Evolutionary conservation across 495 filamentous ascomycete species (phyloP).

Genomic region (Aspergillus conjunctus): DNA sequence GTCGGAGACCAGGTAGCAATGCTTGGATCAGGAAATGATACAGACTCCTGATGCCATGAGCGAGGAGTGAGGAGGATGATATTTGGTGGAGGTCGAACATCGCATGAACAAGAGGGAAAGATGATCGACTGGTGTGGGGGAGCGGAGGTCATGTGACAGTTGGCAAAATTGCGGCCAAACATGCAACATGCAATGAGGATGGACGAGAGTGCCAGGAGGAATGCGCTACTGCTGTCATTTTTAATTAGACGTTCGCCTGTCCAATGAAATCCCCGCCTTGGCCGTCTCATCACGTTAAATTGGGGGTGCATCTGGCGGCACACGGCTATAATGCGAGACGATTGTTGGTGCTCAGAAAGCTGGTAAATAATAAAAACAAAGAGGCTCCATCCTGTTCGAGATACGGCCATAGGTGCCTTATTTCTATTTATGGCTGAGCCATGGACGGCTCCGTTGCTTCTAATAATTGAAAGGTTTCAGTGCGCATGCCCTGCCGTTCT

Average conservation of each 20-base stretch:
- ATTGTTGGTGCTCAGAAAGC: no score
- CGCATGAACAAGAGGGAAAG: constrained; percentile 10
- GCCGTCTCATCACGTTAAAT: not conserved
- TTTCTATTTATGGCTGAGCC: no score
- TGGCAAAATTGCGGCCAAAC: constrained; percentile 27
- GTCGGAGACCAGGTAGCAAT: constrained; percentile 1
- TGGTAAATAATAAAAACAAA: no score
- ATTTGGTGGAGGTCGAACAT: constrained; percentile 7
- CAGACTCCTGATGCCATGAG: constrained; percentile 18
- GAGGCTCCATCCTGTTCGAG: no score
- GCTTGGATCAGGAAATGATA: constrained; percentile 1
- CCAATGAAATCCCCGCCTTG: not conserved
- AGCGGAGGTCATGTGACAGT: constrained; percentile 37
- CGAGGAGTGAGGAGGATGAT: constrained; percentile 14
- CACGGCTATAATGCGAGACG: no score
- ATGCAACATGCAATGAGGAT: constrained; percentile 3
- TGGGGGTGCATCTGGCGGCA: not conserved
- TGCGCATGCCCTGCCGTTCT: no score
- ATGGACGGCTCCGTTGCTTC: no score
- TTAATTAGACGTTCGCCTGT: not conserved
- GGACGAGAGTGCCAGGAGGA: constrained; percentile 29
- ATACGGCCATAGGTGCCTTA: no score
- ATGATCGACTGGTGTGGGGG: constrained; percentile 34
- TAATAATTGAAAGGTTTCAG: no score
- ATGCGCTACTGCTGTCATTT: constrained; percentile 1